These are phyloP conservation scores for Pascua sp. DNA, from an alignment of 1,284 basidiomycete species.

Conservation along the genomic window DNA sequence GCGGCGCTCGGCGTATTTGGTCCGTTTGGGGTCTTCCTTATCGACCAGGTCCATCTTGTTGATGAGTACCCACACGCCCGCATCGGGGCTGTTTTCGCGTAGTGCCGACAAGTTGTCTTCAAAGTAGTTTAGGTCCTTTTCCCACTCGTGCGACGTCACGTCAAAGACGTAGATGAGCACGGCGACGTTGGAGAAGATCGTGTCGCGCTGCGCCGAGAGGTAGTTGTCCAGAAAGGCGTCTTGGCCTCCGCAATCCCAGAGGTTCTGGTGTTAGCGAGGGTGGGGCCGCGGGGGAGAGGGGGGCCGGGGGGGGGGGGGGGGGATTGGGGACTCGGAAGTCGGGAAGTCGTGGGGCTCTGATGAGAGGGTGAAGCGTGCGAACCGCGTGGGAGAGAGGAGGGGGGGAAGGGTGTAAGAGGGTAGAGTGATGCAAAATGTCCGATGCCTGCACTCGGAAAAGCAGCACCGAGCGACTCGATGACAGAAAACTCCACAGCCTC, in stretches of 20 bases:
- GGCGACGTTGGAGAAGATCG: slow-evolving; percentile 92
- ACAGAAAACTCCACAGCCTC: no score
- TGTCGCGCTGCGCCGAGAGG: slow-evolving; percentile 79
- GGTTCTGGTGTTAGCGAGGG: slow-evolving; percentile 54
- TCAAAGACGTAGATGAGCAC: slow-evolving; percentile 99
- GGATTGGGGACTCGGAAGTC: no score
- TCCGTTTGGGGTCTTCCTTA: slow-evolving; percentile 57
- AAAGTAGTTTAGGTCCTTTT: slow-evolving; percentile 75
- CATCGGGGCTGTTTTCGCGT: slow-evolving; percentile 60
- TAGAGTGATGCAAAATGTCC: no score
- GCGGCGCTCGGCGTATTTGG: slow-evolving; percentile 64
- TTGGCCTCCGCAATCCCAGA: slow-evolving; percentile 99
- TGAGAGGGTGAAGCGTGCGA: no score
- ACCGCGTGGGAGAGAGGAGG: slow-evolving; percentile 50
- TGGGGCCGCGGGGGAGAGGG: slow-evolving; percentile 51
- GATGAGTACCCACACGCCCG: slow-evolving; percentile 82
- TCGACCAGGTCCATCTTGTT: slow-evolving; percentile 87
- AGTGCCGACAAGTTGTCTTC: slow-evolving; percentile 78
- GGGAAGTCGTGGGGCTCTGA: no score
- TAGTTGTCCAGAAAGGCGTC: slow-evolving; percentile 97
- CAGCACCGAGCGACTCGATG: no score
- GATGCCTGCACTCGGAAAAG: no score
- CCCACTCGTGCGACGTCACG: slow-evolving; percentile 66
- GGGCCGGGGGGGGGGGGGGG: slow-evolving; percentile 7
- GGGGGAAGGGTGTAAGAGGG: not conserved